phyloP scores from a whole-genome alignment of 345 rosid species.

The Bruguiera sexangula region DNA sequence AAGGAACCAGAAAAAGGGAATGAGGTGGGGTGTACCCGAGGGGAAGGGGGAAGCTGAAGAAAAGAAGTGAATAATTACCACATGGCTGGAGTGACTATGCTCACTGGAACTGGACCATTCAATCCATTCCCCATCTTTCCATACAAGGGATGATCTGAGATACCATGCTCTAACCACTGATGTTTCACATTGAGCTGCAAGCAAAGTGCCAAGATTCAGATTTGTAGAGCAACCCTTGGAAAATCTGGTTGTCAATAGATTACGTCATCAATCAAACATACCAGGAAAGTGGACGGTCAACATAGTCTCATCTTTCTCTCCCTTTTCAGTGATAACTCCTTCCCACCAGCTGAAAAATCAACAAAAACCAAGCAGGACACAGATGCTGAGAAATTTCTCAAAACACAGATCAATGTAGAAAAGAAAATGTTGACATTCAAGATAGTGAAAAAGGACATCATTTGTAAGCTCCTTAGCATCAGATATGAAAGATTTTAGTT shows the following conservation, averaged over 20 bases:
- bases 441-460: too few relatives aligned
- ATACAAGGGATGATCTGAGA: constrained; percentile 77
- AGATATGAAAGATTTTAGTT: too few relatives aligned
- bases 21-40: background rate
- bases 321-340: constrained; percentile 78
- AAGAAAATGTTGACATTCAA: background rate
- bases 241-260: background rate
- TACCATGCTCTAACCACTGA: constrained; percentile 63
- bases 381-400: background rate
- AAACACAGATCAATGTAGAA: background rate
- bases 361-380: constrained; percentile 3
- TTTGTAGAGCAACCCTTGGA: constrained; percentile 5
- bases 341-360: constrained; percentile 81
- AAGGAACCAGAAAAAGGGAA: background rate
- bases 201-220: constrained; percentile 17
- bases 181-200: constrained; percentile 67
- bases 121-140: constrained; percentile 90
- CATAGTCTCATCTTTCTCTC: constrained; percentile 66
- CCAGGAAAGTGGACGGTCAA: constrained; percentile 80
- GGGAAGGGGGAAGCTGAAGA: background rate
- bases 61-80: constrained; percentile 43
- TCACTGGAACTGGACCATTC: constrained; percentile 59
- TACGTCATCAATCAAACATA: constrained; percentile 12
- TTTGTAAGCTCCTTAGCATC: too few relatives aligned
- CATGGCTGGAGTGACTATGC: constrained; percentile 35